Conservation (phyloP, 345 rosid genomes). For the Euphorbia peplus region DNA sequence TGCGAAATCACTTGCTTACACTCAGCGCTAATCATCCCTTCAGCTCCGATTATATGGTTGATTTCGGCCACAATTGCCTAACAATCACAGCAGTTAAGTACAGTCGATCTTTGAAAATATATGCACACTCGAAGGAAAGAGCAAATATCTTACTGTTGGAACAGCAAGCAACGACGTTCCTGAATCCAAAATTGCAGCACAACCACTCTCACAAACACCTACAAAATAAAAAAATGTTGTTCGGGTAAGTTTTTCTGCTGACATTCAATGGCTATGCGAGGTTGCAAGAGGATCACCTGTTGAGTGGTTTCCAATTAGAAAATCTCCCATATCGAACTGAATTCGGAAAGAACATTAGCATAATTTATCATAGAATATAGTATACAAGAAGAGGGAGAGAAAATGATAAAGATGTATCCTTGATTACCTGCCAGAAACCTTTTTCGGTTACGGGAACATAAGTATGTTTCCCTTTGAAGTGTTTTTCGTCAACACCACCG, state of each 20-base stretch:
- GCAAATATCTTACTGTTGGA: no score
- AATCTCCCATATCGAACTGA: slow-evolving; percentile 73
- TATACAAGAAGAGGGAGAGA: no score
- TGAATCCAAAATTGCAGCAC: no score
- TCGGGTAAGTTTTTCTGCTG: not conserved
- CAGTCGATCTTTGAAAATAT: not conserved
- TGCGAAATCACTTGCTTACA: slow-evolving; percentile 66
- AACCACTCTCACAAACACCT: no score
- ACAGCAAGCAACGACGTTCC: no score
- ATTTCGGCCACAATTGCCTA: slow-evolving; percentile 70
- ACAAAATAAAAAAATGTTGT: not conserved
- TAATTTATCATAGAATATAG: not conserved
- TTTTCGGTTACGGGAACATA: no score
- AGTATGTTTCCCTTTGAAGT: no score
- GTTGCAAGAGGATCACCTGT: slow-evolving; percentile 45
- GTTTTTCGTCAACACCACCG: no score
- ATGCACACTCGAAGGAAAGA: not conserved
- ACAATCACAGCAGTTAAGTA: not conserved
- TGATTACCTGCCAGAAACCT: no score
- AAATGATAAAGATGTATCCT: no score
- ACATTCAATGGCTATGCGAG: not conserved
- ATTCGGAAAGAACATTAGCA: slow-evolving; percentile 2
- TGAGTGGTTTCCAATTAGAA: slow-evolving; percentile 49
- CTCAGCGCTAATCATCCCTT: slow-evolving; percentile 59
- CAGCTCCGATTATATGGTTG: slow-evolving; percentile 75